Evolutionary conservation across 441 rosid species (phyloP).

Genomic region (Omphalea diandra): DNA sequence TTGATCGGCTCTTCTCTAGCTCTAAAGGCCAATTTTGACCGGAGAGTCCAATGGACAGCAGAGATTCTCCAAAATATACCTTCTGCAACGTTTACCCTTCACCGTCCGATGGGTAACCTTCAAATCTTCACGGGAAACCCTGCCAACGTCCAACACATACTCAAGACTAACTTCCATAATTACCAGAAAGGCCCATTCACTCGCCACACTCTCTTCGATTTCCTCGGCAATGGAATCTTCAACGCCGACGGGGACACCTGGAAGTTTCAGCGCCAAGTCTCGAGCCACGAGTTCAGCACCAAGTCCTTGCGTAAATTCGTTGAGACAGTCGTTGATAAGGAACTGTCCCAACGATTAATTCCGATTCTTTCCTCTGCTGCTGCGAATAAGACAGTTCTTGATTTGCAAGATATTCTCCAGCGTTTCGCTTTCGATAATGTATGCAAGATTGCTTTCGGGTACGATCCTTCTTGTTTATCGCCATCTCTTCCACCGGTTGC

Average conservation of each 20-base stretch:
- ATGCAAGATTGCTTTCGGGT: slow-evolving; percentile 65
- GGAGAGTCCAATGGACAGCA: slow-evolving; percentile 42
- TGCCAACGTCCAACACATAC: slow-evolving; percentile 55
- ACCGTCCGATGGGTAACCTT: slow-evolving; percentile 24
- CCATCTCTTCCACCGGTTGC: slow-evolving; percentile 37
- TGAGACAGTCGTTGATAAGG: slow-evolving; percentile 47
- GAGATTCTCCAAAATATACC: slow-evolving; percentile 39
- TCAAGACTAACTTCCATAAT: slow-evolving; percentile 51
- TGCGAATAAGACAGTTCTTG: slow-evolving; percentile 25
- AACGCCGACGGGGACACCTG: slow-evolving; percentile 57
- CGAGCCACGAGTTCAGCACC: slow-evolving; percentile 69
- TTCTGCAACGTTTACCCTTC: slow-evolving; percentile 38
- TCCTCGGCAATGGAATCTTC: slow-evolving; percentile 66
- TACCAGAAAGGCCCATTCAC: slow-evolving; percentile 44
- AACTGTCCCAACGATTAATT: slow-evolving; percentile 43
- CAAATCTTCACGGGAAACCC: slow-evolving; percentile 59
- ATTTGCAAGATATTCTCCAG: slow-evolving; percentile 60
- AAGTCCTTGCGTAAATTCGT: slow-evolving; percentile 60
- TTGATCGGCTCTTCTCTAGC: slow-evolving; percentile 47
- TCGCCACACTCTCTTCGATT: slow-evolving; percentile 33
- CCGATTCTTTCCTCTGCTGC: slow-evolving; percentile 46
- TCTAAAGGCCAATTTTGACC: slow-evolving; percentile 29
- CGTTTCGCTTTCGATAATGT: slow-evolving; percentile 68
- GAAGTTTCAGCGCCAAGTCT: slow-evolving; percentile 66
- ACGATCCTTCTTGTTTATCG: slow-evolving; percentile 47